phyloP scores from a whole-genome alignment of 495 filamentous ascomycete species.

The Xeromyces bisporus region DNA sequence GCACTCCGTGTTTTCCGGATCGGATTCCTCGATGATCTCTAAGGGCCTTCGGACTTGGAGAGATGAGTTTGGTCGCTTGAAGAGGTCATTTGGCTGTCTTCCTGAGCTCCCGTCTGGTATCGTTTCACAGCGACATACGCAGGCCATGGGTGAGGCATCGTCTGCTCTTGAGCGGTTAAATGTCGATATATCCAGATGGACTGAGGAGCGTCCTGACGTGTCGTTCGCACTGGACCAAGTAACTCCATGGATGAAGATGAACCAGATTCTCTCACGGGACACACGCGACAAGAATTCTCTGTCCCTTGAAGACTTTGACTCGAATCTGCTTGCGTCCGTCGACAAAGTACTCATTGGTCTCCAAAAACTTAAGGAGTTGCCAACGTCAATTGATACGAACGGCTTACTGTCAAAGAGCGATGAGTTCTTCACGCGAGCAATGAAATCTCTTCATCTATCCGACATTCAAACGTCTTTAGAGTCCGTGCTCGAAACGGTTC shows the following conservation, averaged over 20 bases:
- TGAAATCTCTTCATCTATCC: conserved; percentile 40
- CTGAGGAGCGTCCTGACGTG: conserved; percentile 36
- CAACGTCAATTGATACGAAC: conserved; percentile 37
- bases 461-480: conserved; percentile 38
- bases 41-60: conserved; percentile 32
- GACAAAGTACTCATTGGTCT: conserved; percentile 58
- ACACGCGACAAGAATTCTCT: conserved; percentile 7
- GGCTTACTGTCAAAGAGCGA: conserved; percentile 49
- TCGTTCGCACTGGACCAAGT: conserved; percentile 47
- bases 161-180: conserved; percentile 27
- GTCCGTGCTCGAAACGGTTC: conserved; percentile 30
- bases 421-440: conserved; percentile 32
- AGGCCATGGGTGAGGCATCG: conserved; percentile 28
- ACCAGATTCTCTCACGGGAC: conserved; percentile 4
- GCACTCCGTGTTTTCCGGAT: conserved; percentile 41
- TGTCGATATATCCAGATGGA: conserved; percentile 23
- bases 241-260: conserved; percentile 22
- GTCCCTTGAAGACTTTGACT: conserved; percentile 30
- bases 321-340: conserved; percentile 37
- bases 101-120: conserved; percentile 39
- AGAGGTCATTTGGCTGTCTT: conserved; percentile 25
- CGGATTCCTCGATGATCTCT: conserved; percentile 24
- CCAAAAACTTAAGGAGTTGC: conserved; percentile 48
- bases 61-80: conserved; percentile 24
- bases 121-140: conserved; percentile 24